Evolutionary conservation across 1,284 basidiomycete genomes (phyloP), one percentile per base, ranked within the genome.

Genomic region (Rhodotorula sp.): DNA sequence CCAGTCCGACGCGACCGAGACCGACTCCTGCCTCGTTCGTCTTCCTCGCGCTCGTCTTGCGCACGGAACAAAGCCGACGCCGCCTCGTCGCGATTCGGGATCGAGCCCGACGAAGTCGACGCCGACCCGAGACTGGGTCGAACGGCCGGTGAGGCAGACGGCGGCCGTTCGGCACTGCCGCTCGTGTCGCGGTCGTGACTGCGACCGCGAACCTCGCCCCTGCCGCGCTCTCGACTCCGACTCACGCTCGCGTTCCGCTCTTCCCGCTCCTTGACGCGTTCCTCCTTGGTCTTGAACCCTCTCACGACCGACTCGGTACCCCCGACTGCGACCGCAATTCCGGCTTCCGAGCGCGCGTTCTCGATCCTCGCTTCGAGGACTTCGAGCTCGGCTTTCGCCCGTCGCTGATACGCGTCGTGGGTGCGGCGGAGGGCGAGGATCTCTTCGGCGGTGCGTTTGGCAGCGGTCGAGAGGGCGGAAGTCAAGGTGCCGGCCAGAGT

Each of bases 361-460:
- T 60, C 61, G 26, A 71, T 54, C 47, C 72, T 43, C 15, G 58
- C 21, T 38, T 68, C 64, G 16, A 76, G 47, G 1, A 76, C 61
- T 7, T 74, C 69, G 5, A 68, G 43, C 50, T 75, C 74, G 34
- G 58, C 60, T 8, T 64, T 73, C 2, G 64, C 69, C 6, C 74
- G 38, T 5, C 60, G 28, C 6, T 69, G 65, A 49, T 60, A 71
- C 2, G 62, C 52, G 38, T 75, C 74, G 56, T 75, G 74, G 19
- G 45, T 21, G 2, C 72, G 18, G 1, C 72, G 26, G 5, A 76
- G 55, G 8, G 55, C n/a, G 59, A 76, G 60, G 43, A 76, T 71
- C 48, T 76, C 68, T 52, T 73, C 72, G 10, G 72, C 72, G 0
- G 69, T 65, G 34, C 49, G 56, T 43, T 74, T 72, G 5, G 69